Conservation (phyloP, 176 grass and related monocot species). For the Musa itinerans region DNA sequence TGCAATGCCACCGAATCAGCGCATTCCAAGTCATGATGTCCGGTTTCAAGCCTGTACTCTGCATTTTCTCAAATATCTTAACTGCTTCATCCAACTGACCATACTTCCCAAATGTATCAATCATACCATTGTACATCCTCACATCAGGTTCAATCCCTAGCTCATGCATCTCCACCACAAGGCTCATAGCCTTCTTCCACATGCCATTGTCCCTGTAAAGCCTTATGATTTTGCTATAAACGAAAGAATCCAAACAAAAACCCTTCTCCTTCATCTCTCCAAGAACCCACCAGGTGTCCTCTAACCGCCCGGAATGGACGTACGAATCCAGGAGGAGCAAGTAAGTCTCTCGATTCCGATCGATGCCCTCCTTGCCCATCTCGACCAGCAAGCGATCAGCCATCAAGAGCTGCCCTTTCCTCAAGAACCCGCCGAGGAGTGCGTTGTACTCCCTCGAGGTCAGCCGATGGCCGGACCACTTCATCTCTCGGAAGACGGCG, state of each 20-base stretch:
- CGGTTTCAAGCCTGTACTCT: constrained; percentile 36
- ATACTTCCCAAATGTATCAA: constrained; percentile 68
- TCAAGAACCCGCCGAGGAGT: constrained; percentile 56
- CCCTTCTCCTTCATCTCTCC: constrained; percentile 53
- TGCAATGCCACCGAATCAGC: constrained; percentile 65
- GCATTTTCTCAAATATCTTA: constrained; percentile 71
- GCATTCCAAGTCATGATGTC: constrained; percentile 73
- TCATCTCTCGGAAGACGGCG: constrained; percentile 74
- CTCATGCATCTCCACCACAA: constrained; percentile 77
- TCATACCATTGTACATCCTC: constrained; percentile 58
- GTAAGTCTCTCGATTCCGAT: constrained; percentile 46
- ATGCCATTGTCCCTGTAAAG: constrained; percentile 77
- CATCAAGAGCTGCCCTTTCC: constrained; percentile 42
- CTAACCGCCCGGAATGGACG: constrained; percentile 50
- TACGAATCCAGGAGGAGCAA: constrained; percentile 55
- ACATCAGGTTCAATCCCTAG: constrained; percentile 37
- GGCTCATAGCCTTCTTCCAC: constrained; percentile 89
- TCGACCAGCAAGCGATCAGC: constrained; percentile 64
- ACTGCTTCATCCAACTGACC: constrained; percentile 48
- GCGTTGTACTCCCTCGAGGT: constrained; percentile 50
- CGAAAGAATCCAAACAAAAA: constrained; percentile 37
- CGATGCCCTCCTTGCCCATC: constrained; percentile 67
- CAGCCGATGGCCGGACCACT: constrained; percentile 25
- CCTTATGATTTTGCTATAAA: constrained; percentile 46
- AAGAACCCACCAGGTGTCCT: constrained; percentile 84